Evolutionary conservation across 192 early-diverging fungal species (phyloP), one percentile per base, ranked within the genome.

Genomic region (Phycomyces nitens): DNA sequence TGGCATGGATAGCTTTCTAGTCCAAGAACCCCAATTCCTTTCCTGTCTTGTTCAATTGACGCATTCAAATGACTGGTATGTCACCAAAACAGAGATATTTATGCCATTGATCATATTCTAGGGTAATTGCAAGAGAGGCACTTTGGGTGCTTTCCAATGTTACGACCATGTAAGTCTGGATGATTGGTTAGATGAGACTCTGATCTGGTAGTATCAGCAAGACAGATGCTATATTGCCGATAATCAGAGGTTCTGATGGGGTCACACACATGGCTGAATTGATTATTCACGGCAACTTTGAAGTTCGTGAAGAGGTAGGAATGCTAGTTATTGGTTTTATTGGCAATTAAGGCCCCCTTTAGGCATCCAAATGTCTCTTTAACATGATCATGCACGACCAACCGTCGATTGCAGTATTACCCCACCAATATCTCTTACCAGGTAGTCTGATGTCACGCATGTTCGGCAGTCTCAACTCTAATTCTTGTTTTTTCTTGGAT

Each of bases 141-240:
- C 75, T 90, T 42, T 88, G 89, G 87, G 80, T 88, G 4, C 68
- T 90, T 68, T 86, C 86, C 9, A 88, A 84, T 54, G 79, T 89
- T 50, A 89, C 89, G 0, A 85, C 87, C 5, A 64, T 71, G 62
- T 78, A 64, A 71, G 61, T n/a, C n/a, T n/a, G n/a, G n/a, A n/a
- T n/a, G n/a, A n/a, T n/a, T n/a, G n/a, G n/a, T n/a, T n/a, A n/a
- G n/a, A n/a, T n/a, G n/a, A n/a, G n/a, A n/a, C n/a, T n/a, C n/a
- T n/a, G n/a, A n/a, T n/a, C n/a, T n/a, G n/a, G n/a, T n/a, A n/a
- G n/a, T n/a, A n/a, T n/a, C 58, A 76, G 71, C 0, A 53, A 55
- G 12, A 53, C 56, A 41, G 21, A 54, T 44, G 24, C 77, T 62
- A 68, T 79, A 40, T 42, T 88, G n/a, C 62, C 73, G 23, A 74